Base-by-base conservation (phyloP, 768 basidiomycete genomes). In the Trametes punicea region DNA sequence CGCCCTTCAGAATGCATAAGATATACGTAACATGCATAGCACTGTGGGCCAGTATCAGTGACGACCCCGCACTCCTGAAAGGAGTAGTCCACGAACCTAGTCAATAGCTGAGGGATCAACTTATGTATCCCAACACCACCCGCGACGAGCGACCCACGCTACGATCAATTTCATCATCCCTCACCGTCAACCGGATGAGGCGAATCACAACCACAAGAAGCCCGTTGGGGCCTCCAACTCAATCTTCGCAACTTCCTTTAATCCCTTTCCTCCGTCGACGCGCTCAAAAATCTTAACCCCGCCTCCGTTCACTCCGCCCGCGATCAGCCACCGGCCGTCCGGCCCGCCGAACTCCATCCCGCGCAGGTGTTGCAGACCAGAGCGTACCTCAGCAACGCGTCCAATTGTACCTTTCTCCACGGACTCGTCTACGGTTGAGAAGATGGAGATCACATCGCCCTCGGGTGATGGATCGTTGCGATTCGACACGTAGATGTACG, bases 241-340 rank as follows among this genome's bases (percentile, higher is more conserved):
- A 8, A 68, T 29, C 1, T 47, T 21, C 11, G 81, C 82, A n/a
- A 88, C 60, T 53, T 80, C 71, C 64, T 73, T 78, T 64, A 89
- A 67, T 21, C 70, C 74, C 64, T 69, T 80, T 0, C 87, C 87
- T 2, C 80, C 81, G 20, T 85, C 76, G 7, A 81, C 70, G 31
- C 87, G 73, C 67, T 90, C 84, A 57, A 83, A 91, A 9, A 90
- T 68, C 68, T 86, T 88, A 33, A 89, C 78, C 0, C 88, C 88
- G 1, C 81, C 81, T 0, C 83, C 85, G 38, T 75, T 67, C 27
- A 67, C 78, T 7, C 89, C 88, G 13, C 86, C 90, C 6, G 81
- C 80, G 44, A 88, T 66, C 41, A 90, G 66, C 75, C 79, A 92
- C 60, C 67, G 77, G 39, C 81, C 77, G 34, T 87, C 78, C 2